Evolutionary conservation across 2,329 filamentous ascomycete genomes (phyloP).

Genomic region (Penicillium sp.): DNA sequence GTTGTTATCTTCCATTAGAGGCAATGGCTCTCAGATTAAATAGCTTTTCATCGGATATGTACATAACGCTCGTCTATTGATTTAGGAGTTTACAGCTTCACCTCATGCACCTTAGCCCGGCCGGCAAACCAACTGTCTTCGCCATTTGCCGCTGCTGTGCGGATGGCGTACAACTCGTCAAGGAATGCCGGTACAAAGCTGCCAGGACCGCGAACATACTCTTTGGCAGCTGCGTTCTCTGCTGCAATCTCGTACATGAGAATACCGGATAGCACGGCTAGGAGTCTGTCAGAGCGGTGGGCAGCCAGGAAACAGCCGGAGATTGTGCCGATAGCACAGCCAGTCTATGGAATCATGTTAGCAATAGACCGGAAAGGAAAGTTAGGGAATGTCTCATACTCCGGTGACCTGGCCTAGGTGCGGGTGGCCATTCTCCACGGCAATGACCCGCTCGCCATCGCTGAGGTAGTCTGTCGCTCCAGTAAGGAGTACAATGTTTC

Average conservation of each 20-base stretch:
- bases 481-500: conserved; percentile 74
- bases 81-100: conserved; percentile 25
- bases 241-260: conserved; percentile 76
- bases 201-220: conserved; percentile 71
- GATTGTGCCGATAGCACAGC: conserved; percentile 79
- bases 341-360: conserved; percentile 48
- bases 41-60: conserved; percentile 1
- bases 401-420: conserved; percentile 47
- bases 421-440: conserved; percentile 72
- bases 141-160: conserved; percentile 32
- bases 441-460: conserved; percentile 65
- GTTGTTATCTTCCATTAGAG: background rate
- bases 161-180: conserved; percentile 59
- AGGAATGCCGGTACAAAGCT: conserved; percentile 83
- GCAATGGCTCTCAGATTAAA: background rate
- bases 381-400: conserved; percentile 25
- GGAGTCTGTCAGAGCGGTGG: conserved; percentile 60
- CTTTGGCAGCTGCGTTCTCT: conserved; percentile 57
- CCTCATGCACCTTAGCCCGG: conserved; percentile 37
- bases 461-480: conserved; percentile 72
- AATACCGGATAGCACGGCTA: conserved; percentile 68
- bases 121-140: conserved; percentile 36
- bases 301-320: conserved; percentile 72
- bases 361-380: background rate
- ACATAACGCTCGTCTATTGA: background rate